A percentile compares a stretch with the other conserved stretches of the same genome.
Evolutionary conservation across 1,284 basidiomycete genomes (phyloP).

Genomic region (Somion occarium): DNA sequence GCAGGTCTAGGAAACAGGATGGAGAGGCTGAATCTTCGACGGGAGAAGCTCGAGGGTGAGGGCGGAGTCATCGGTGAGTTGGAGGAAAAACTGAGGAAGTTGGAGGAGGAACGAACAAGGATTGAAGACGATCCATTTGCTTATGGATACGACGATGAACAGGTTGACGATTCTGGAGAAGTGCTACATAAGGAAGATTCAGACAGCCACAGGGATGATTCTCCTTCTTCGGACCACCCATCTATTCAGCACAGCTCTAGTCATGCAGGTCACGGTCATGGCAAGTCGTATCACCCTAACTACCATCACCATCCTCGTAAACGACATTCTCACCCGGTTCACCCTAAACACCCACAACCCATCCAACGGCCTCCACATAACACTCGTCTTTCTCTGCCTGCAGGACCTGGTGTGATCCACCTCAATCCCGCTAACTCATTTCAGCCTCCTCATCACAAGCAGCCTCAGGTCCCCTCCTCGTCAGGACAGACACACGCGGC

Average conservation of each 20-base stretch:
- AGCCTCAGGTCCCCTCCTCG: no score
- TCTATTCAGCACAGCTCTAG: constrained; percentile 11
- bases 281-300: no score
- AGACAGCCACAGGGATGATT: constrained; percentile 10
- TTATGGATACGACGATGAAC: constrained; percentile 22
- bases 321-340: constrained; percentile 26
- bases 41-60: constrained; percentile 50
- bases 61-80: constrained; percentile 34
- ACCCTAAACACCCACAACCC: constrained; percentile 14
- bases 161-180: constrained; percentile 7
- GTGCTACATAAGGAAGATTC: constrained; percentile 10
- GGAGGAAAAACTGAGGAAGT: constrained; percentile 33
- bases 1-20: constrained; percentile 37
- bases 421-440: constrained; percentile 15
- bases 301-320: constrained; percentile 17
- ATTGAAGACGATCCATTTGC: constrained; percentile 32
- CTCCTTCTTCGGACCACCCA: background rate
- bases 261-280: constrained; percentile 9
- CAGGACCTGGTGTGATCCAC: constrained; percentile 25
- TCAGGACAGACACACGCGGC: constrained; percentile 3
- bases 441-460: constrained; percentile 5
- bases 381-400: constrained; percentile 18
- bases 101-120: constrained; percentile 35
- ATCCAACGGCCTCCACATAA: constrained; percentile 20
- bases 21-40: constrained; percentile 48